Conservation (phyloP, 768 basidiomycete species). For the Kwoniella shandongensis region DNA sequence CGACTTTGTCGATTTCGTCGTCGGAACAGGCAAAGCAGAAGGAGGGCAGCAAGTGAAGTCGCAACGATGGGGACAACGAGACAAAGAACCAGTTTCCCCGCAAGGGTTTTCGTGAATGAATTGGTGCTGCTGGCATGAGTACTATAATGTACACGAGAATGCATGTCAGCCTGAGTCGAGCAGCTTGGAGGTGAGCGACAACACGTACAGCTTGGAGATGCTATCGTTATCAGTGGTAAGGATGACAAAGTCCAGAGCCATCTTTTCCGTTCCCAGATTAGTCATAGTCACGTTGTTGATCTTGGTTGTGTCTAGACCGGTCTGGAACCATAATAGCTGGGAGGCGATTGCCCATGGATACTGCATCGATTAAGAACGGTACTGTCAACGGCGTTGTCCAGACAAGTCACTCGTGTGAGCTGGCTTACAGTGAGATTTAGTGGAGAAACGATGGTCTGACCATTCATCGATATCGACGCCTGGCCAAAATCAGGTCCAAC, state of each 20-base stretch:
- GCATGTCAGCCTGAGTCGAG: no score
- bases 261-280: constrained; percentile 29
- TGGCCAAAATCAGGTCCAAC: constrained; percentile 33
- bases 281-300: constrained; percentile 32
- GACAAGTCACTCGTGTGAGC: background rate
- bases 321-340: constrained; percentile 42
- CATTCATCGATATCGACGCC: constrained; percentile 33
- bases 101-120: constrained; percentile 23
- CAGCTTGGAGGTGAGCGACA: background rate
- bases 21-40: constrained; percentile 16
- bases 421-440: constrained; percentile 34
- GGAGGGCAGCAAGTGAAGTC: constrained; percentile 16
- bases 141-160: background rate
- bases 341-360: constrained; percentile 36
- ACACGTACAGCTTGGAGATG: constrained; percentile 26
- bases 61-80: constrained; percentile 23
- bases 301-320: constrained; percentile 25
- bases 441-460: constrained; percentile 5
- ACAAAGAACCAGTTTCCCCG: constrained; percentile 36
- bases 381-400: no score
- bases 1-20: constrained; percentile 10
- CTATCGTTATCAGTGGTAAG: constrained; percentile 25
- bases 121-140: constrained; percentile 1
- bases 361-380: constrained; percentile 17
- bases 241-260: constrained; percentile 39